phyloP scores from a whole-genome alignment of 331 rosid species.

The Stylosanthes scabra region DNA sequence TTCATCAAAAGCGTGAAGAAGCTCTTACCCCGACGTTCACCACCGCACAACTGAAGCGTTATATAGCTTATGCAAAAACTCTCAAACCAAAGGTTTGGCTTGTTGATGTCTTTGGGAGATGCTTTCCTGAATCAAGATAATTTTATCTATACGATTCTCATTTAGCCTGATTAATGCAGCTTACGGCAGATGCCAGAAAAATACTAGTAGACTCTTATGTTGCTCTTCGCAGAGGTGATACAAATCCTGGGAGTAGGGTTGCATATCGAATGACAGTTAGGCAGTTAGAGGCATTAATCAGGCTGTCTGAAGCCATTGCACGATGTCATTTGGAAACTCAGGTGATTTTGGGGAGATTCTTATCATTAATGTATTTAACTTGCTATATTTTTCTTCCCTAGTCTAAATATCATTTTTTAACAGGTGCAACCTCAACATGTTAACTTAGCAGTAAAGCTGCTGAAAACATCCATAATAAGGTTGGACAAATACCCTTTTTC shows the following conservation, averaged over 20 bases:
- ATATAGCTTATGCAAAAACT: constrained; percentile 89
- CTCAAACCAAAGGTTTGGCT: constrained; percentile 86
- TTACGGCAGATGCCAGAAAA: constrained; percentile 75
- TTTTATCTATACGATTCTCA: constrained; percentile 13
- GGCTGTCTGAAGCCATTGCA: constrained; percentile 95
- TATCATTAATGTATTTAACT: constrained; percentile 7
- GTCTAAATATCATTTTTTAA: constrained; percentile 36
- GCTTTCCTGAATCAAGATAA: not conserved
- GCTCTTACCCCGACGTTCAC: constrained; percentile 88
- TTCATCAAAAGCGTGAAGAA: constrained; percentile 86
- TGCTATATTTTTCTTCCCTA: constrained; percentile 29
- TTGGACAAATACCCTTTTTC: constrained; percentile 20
- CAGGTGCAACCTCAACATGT: constrained; percentile 88
- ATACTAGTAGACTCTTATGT: constrained; percentile 95
- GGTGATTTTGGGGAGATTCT: constrained; percentile 51
- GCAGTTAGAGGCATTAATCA: constrained; percentile 93
- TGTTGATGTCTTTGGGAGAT: not conserved
- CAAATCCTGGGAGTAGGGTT: constrained; percentile 91
- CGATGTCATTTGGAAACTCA: constrained; percentile 78
- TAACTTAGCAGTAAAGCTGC: constrained; percentile 79
- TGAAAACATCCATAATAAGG: constrained; percentile 97
- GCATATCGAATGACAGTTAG: constrained; percentile 99
- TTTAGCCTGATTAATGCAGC: constrained; percentile 61
- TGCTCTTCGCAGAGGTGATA: constrained; percentile 90
- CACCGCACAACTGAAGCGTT: constrained; percentile 85